Evolutionary conservation across 208 protist species (phyloP), one percentile per base, ranked within the genome.

Genomic region (Acanthamoeba sp.): DNA sequence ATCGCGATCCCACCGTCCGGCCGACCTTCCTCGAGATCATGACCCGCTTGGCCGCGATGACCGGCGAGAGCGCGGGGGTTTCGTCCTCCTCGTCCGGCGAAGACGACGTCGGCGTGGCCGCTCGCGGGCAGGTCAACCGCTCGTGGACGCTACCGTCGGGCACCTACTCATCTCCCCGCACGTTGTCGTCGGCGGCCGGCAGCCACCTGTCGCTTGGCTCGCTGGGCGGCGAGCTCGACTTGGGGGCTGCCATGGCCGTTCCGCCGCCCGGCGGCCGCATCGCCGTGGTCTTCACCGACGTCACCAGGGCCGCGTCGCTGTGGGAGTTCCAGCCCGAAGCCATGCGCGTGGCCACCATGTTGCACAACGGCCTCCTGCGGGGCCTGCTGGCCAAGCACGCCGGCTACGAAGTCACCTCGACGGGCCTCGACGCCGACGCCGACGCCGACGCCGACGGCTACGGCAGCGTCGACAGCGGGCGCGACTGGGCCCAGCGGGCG

Each of bases 271-370:
- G 18, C 24, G 76, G 76, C 40, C 29, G 55, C 27, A 84, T 84
- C 32, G 34, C 89, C 27, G 80, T 93, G 42, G 66, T 93, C 27
- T 93, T 93, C 69, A 38, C 62, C 40, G 89, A 93, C 64, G 16
- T 93, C 36, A n/a, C 34, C 22, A 7, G 62, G 16, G 89, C 89
- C 14, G 36, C 24, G 12, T 24, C 89, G 12, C 89, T 93, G 18
- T 93, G 89, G 89, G 89, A 93, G 69, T 82, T 59, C 40, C n/a
- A 93, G 20, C n/a, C 89, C 50, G 36, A 34, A 7, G 89, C 89
- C 64, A 93, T 93, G 89, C 16, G 32, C 16, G 89, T 82, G 16
- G 89, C 89, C 64, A 93, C 89, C 4, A 69, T 93, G 14, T 20
- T 57, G 16, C 89, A 93, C 89, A 93, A 93, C 64, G 55, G 69